Evolutionary conservation across 1,284 basidiomycete genomes (phyloP).

Genomic region (Pseudozyma pruni): DNA sequence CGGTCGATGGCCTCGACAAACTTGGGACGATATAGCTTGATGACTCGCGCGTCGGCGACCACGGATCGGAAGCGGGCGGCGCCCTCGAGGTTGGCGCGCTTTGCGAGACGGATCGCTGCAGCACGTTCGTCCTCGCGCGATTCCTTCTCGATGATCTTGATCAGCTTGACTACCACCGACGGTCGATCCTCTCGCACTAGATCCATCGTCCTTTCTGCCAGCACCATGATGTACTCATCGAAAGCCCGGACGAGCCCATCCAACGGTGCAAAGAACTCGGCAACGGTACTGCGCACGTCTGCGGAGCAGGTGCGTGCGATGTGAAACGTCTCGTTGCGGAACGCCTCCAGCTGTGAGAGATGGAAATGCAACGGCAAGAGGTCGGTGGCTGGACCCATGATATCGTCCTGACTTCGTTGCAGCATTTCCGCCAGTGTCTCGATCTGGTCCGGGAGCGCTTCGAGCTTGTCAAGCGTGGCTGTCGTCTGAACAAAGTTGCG

Average conservation of each 20-base stretch:
- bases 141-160: constrained; percentile 95
- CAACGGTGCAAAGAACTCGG: constrained; percentile 86
- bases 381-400: constrained; percentile 82
- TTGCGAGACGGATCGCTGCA: constrained; percentile 91
- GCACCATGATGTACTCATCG: constrained; percentile 83
- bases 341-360: constrained; percentile 86
- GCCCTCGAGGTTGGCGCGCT: constrained; percentile 79
- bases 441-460: constrained; percentile 87
- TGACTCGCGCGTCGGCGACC: constrained; percentile 76
- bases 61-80: constrained; percentile 61
- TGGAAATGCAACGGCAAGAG: constrained; percentile 90
- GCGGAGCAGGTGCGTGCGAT: constrained; percentile 73
- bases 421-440: constrained; percentile 83
- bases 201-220: constrained; percentile 81
- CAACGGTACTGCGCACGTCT: constrained; percentile 76
- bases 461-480: constrained; percentile 91
- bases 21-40: constrained; percentile 96
- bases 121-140: constrained; percentile 94
- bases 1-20: constrained; percentile 83
- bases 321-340: constrained; percentile 76
- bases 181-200: constrained; percentile 79
- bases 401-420: constrained; percentile 77
- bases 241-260: constrained; percentile 84
- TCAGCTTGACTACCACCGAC: constrained; percentile 85
- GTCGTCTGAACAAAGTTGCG: constrained; percentile 93